Base-by-base conservation (phyloP, 768 basidiomycete genomes). In the Trametes maxima region DNA sequence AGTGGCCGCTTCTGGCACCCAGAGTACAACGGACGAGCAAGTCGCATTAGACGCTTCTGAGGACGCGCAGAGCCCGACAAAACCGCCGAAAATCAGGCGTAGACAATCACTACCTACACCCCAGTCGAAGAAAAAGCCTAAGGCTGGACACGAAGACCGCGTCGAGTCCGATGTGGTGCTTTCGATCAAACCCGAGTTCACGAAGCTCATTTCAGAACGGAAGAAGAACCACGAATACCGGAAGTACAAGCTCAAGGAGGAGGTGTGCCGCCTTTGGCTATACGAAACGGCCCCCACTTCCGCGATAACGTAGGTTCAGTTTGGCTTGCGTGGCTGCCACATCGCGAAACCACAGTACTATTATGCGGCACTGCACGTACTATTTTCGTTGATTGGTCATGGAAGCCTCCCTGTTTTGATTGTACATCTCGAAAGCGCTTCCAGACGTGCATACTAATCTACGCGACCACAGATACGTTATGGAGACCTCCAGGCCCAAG, bases 161-260 rank as follows among this genome's bases (percentile, higher is more conserved):
- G 69, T 69, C 17, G 57, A 69, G 39, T 73, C 74, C 22, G 76
- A 77, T 54, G 72, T 68, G 16, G 59, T 77, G 22, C 57, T 76
- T 43, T 58, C 70, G 28, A 77, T 77, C 62, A 72, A 73, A 44
- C 67, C 70, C 17, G 67, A 70, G 65, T 74, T 71, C 62, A 64
- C 69, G 35, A 49, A 69, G 12, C 70, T 73, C 57, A 77, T 77
- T 36, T 67, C 61, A 13, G 57, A 62, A 45, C 65, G 71, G 21
- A 65, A 71, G 65, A 77, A 77, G 69, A 76, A 77, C 58, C 72
- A 77, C 60, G 76, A 77, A 56, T 77, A 69, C 59, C 55, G 76
- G 21, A 68, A 67, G 51, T 77, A 77, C 62, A 65, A 72, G 56
- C 48, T 76, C 36, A 60, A 70, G 52, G 62, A 65, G 11, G 65